Conservation (phyloP, 2,329 filamentous ascomycete species). For the Fusarium sp. region DNA sequence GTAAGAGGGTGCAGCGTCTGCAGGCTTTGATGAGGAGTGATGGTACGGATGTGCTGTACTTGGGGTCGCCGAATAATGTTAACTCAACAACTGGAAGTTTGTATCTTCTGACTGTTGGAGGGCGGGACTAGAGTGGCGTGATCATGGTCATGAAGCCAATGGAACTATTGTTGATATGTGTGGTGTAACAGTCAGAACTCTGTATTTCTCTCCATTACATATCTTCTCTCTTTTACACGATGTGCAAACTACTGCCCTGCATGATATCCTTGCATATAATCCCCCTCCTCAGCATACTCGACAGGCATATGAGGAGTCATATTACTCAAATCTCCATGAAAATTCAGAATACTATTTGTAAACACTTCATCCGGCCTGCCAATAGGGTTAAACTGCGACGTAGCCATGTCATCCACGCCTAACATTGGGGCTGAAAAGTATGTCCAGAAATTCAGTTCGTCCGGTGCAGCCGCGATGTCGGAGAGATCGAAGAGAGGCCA, state of each 20-base stretch:
- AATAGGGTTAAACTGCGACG: background rate
- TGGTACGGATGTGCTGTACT: slow-evolving; percentile 29
- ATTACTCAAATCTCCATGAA: slow-evolving; percentile 11
- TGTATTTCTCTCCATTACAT: no score
- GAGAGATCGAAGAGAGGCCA: slow-evolving; percentile 17
- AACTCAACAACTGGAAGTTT: slow-evolving; percentile 32
- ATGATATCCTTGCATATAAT: background rate
- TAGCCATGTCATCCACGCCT: background rate
- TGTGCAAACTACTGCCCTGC: background rate
- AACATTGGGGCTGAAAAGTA: slow-evolving; percentile 21
- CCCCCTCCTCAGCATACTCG: background rate
- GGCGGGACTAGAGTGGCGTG: background rate
- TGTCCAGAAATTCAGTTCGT: slow-evolving; percentile 16
- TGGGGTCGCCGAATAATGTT: slow-evolving; percentile 23
- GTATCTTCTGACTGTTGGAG: slow-evolving; percentile 10
- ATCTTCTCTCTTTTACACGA: no score
- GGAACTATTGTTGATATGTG: no score
- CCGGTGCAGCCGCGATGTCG: background rate
- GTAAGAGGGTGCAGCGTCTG: slow-evolving; percentile 26
- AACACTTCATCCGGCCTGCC: background rate
- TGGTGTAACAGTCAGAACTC: no score
- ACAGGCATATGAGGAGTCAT: background rate
- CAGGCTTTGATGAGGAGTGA: slow-evolving; percentile 28
- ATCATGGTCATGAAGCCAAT: no score
- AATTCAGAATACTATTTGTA: slow-evolving; percentile 17